Conservation (phyloP, 768 basidiomycete genomes). For the Lactarius sanguifluus region DNA sequence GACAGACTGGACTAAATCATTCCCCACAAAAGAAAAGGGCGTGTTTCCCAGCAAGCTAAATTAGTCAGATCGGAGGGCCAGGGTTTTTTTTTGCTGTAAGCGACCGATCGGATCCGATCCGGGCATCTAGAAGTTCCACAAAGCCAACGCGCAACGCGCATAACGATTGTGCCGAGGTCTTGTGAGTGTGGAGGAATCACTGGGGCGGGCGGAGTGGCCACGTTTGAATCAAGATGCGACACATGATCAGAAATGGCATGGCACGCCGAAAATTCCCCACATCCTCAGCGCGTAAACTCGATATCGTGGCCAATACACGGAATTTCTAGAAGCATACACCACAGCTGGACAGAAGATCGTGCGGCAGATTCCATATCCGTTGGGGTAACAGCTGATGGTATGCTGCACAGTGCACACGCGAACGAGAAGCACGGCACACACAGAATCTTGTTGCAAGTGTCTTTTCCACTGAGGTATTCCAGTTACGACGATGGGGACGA, state of each 20-base stretch:
- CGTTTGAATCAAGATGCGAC: conserved; percentile 8
- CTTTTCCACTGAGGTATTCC: not conserved
- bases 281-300: not conserved
- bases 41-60: not conserved
- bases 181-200: conserved; percentile 1
- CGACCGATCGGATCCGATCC: conserved; percentile 13
- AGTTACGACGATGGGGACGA: not conserved
- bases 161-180: not conserved
- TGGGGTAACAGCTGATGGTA: not conserved
- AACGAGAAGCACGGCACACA: not conserved
- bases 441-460: not conserved
- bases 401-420: not conserved
- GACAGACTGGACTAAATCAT: not conserved
- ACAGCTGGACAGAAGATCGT: not conserved
- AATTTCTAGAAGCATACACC: not conserved
- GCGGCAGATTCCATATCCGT: not conserved
- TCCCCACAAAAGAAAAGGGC: not conserved
- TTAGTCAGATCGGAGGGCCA: not conserved
- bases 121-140: conserved; percentile 17
- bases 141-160: not conserved
- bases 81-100: not conserved
- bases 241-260: conserved; percentile 16
- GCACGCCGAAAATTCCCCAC: conserved; percentile 8
- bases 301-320: not conserved
- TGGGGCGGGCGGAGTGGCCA: conserved; percentile 4